Percentiles rank a stretch among this genome's conserved stretches.
phyloP scores from a whole-genome alignment of 129 eudicot genomes.

The Tanacetum coccineum region DNA sequence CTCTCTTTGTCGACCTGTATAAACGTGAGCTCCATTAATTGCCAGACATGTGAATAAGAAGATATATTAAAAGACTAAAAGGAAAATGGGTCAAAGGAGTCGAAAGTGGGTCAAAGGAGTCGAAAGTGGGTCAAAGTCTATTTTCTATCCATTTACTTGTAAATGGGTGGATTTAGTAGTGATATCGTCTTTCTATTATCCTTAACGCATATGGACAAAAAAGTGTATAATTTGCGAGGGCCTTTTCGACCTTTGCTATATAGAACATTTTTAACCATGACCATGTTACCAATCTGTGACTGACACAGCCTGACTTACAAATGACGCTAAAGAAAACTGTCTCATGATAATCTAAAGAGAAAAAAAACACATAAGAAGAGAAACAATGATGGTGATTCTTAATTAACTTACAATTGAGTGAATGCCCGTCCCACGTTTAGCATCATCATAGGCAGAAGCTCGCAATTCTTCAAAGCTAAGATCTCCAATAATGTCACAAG shows the following conservation, averaged over 20 bases:
- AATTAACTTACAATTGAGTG: constrained; percentile 73
- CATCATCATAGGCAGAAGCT: constrained; percentile 78
- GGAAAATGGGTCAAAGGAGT: too few species aligned
- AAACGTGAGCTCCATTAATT: constrained; percentile 14
- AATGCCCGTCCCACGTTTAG: constrained; percentile 64
- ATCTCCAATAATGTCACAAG: constrained; percentile 93
- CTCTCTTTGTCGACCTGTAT: constrained; percentile 87
- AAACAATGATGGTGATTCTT: constrained; percentile 1
- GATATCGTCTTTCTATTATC: too few species aligned
- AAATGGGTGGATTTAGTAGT: too few species aligned
- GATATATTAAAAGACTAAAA: too few species aligned
- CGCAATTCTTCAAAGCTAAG: constrained; percentile 90
- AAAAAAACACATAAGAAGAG: background rate
- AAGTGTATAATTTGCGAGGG: too few species aligned
- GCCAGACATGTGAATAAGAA: constrained; percentile 18
- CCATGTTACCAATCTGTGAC: background rate
- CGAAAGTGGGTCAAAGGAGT: too few species aligned
- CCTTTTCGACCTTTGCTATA: too few species aligned
- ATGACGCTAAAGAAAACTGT: too few species aligned
- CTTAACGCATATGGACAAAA: too few species aligned
- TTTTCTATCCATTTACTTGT: too few species aligned
- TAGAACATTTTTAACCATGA: background rate
- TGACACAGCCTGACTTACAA: too few species aligned
- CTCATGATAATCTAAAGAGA: background rate
- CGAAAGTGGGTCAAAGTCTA: too few species aligned